A percentile compares a stretch with the other conserved stretches of the same genome.
phyloP scores from a whole-genome alignment of 257 asterid species.

The Oldenlandia corymbosa region DNA sequence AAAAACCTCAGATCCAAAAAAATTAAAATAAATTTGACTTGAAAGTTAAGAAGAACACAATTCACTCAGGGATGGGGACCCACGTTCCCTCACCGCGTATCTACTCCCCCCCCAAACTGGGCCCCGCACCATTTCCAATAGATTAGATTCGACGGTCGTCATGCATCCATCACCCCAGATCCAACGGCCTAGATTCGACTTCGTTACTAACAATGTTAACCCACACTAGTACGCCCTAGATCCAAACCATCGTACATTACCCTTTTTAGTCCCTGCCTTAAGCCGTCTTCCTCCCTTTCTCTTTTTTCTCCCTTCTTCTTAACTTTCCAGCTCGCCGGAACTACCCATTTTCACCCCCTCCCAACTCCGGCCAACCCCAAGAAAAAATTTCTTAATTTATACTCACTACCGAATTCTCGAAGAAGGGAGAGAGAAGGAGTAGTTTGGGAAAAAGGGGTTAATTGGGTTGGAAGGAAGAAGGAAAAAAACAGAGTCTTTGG shows the following conservation, averaged over 20 bases:
- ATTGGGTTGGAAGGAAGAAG: constrained; percentile 7
- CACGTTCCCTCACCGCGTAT: constrained; percentile 38
- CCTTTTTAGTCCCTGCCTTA: constrained; percentile 20
- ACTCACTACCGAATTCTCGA: constrained; percentile 1
- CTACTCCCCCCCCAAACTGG: not conserved
- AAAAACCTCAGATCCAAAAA: constrained; percentile 6
- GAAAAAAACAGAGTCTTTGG: no score
- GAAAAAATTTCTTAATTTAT: not conserved
- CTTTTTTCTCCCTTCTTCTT: constrained; percentile 15
- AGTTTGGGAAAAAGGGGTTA: constrained; percentile 22
- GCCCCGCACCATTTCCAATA: not conserved
- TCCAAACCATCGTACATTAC: constrained; percentile 33
- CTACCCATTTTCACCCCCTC: not conserved
- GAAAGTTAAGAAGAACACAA: constrained; percentile 42
- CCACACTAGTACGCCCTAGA: constrained; percentile 65
- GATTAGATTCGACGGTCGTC: constrained; percentile 12
- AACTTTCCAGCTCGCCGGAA: constrained; percentile 34
- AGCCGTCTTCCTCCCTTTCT: constrained; percentile 2
- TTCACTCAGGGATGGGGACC: constrained; percentile 23
- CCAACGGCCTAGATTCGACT: constrained; percentile 32
- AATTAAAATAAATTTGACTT: constrained; percentile 25
- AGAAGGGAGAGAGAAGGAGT: constrained; percentile 7
- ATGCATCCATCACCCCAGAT: constrained; percentile 12
- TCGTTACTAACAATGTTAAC: constrained; percentile 30
- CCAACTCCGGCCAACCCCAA: not conserved